A percentile compares a stretch with the other conserved stretches of the same genome.
Conservation (phyloP, 2,329 filamentous ascomycete species). For the Colletotrichum tamarilloi region DNA sequence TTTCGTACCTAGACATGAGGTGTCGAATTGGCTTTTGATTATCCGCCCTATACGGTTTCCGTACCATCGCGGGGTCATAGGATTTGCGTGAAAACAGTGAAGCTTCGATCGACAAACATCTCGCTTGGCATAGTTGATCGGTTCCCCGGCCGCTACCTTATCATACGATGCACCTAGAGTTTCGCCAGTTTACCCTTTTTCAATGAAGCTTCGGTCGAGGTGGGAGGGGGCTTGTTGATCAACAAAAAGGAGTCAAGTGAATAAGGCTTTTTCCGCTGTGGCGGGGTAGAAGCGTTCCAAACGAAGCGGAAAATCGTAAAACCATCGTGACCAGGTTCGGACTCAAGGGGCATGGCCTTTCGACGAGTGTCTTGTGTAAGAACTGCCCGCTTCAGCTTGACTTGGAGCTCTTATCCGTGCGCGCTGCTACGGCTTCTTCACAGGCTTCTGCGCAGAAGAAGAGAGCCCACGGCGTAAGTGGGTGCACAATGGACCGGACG, state of each 20-base stretch:
- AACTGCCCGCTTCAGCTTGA: neutral
- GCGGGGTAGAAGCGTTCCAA: neutral
- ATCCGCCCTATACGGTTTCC: neutral
- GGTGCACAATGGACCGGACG: neutral
- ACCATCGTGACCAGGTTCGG: neutral
- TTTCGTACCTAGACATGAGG: neutral
- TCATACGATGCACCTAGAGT: neutral
- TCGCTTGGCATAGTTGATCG: neutral
- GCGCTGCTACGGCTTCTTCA: neutral
- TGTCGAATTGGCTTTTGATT: neutral
- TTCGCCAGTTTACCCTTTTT: neutral
- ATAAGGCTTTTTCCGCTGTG: conserved; percentile 4
- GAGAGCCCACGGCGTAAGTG: neutral
- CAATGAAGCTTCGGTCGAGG: neutral
- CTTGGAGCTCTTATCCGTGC: conserved; percentile 4
- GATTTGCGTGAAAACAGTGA: neutral
- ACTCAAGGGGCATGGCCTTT: neutral
- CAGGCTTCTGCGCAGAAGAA: neutral
- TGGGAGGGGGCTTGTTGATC: neutral
- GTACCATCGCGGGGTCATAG: neutral
- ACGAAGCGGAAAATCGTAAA: neutral
- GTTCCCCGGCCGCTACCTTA: neutral
- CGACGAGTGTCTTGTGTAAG: neutral
- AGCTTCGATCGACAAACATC: conserved; percentile 1
- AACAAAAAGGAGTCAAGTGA: neutral